Evolutionary conservation across 306 rosid genomes (phyloP).

Genomic region (Castanea sativa): DNA sequence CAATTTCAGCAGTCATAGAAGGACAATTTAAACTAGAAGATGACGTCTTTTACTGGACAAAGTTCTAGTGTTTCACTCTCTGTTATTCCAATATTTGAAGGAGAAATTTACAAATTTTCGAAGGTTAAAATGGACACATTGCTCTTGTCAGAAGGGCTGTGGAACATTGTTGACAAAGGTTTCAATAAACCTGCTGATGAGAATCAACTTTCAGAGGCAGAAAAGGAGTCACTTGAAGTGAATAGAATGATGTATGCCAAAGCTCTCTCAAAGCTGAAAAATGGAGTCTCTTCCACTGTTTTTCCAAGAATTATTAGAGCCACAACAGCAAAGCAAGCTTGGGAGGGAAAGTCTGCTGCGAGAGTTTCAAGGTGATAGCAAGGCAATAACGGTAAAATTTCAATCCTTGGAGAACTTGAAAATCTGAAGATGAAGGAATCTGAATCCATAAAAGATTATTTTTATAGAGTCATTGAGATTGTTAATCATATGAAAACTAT

Average conservation of each 20-base stretch:
- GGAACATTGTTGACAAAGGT: background rate
- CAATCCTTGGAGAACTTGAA: background rate
- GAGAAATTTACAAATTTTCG: background rate
- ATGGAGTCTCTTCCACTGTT: background rate
- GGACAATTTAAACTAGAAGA: too few species aligned
- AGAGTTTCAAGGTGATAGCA: background rate
- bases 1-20: too few species aligned
- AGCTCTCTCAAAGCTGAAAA: background rate
- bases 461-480: background rate
- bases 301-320: background rate
- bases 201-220: background rate
- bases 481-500: background rate
- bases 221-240: background rate
- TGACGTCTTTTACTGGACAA: too few species aligned
- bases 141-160: background rate
- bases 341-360: background rate
- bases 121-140: background rate
- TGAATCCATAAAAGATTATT: background rate
- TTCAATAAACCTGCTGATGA: background rate
- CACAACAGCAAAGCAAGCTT: background rate
- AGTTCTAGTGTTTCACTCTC: too few species aligned
- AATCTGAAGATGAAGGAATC: background rate
- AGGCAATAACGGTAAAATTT: background rate
- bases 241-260: background rate
- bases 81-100: too few species aligned